phyloP scores from a whole-genome alignment of 2,329 filamentous ascomycete species.

The Leptodontidium sp. region DNA sequence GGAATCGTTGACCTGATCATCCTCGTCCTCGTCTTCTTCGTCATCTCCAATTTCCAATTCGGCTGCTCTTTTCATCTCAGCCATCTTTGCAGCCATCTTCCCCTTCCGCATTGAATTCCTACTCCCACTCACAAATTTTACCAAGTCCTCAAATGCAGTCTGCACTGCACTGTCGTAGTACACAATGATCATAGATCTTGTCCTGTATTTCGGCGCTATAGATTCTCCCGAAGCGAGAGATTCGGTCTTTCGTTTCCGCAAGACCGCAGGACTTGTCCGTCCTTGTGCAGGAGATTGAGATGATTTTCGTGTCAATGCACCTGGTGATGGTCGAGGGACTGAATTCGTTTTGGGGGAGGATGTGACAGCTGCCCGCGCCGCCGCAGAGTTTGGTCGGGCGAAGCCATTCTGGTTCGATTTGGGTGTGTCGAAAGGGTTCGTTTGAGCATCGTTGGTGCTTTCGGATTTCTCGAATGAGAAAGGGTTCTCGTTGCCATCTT shows the following conservation, averaged over 20 bases:
- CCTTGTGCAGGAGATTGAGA: slow-evolving; percentile 36
- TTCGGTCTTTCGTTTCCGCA: slow-evolving; percentile 47
- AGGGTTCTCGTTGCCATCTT: slow-evolving; percentile 39
- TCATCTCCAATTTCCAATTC: slow-evolving; percentile 64
- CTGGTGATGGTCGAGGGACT: slow-evolving; percentile 28
- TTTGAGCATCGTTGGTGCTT: slow-evolving; percentile 24
- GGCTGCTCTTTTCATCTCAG: slow-evolving; percentile 67
- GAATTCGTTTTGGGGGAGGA: slow-evolving; percentile 29
- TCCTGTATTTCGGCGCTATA: slow-evolving; percentile 61
- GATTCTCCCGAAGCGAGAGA: slow-evolving; percentile 45
- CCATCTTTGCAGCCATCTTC: slow-evolving; percentile 82
- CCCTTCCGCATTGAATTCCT: slow-evolving; percentile 87
- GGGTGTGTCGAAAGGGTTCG: slow-evolving; percentile 34
- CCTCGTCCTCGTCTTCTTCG: slow-evolving; percentile 50
- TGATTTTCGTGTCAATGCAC: slow-evolving; percentile 35
- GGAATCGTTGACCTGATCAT: slow-evolving; percentile 18
- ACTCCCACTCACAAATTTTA: slow-evolving; percentile 81
- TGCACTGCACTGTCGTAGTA: slow-evolving; percentile 92
- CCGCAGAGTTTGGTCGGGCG: slow-evolving; percentile 32
- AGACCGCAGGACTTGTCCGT: slow-evolving; percentile 28
- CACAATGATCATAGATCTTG: slow-evolving; percentile 82
- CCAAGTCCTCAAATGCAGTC: slow-evolving; percentile 80
- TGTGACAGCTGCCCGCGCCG: slow-evolving; percentile 31
- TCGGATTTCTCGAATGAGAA: slow-evolving; percentile 32
- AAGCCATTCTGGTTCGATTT: slow-evolving; percentile 31